Evolutionary conservation across 768 basidiomycete genomes (phyloP).

Genomic region (Paxillus ammoniavirescens): DNA sequence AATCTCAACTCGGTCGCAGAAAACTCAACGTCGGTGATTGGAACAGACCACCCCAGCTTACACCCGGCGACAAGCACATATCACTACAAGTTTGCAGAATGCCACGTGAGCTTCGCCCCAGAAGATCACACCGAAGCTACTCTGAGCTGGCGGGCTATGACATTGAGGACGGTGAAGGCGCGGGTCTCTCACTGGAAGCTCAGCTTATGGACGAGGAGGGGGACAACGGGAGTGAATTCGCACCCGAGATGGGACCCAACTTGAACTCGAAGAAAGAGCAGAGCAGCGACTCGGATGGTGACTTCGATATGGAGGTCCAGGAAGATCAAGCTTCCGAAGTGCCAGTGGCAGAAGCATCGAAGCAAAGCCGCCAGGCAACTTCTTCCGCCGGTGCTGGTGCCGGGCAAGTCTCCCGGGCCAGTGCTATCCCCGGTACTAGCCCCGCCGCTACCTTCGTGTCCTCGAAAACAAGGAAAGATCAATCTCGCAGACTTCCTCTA

Average conservation of each 20-base stretch:
- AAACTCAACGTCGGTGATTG: too few species aligned
- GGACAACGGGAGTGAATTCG: constrained; percentile 57
- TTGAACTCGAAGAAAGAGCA: constrained; percentile 27
- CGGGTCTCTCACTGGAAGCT: constrained; percentile 39
- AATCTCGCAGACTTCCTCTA: constrained; percentile 20
- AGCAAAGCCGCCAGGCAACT: constrained; percentile 8
- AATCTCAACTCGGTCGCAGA: too few species aligned
- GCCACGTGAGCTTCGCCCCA: constrained; percentile 54
- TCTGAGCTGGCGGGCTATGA: constrained; percentile 34
- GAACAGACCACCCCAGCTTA: too few species aligned
- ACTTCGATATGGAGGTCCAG: constrained; percentile 21
- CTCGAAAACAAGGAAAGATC: constrained; percentile 14
- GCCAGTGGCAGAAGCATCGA: constrained; percentile 12
- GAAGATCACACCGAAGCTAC: constrained; percentile 54
- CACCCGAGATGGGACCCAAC: constrained; percentile 36
- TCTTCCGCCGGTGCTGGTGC: background rate
- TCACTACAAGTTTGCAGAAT: constrained; percentile 31
- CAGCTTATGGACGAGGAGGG: constrained; percentile 15
- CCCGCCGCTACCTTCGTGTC: background rate
- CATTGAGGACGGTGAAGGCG: constrained; percentile 30
- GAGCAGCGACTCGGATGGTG: constrained; percentile 33
- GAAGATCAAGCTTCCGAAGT: constrained; percentile 13
- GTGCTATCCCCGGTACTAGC: background rate
- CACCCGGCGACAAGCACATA: background rate
- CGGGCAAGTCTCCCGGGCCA: background rate